These are phyloP conservation scores for Nemania sp. DNA, from an alignment of 2,329 filamentous ascomycete species.

Conservation along the genomic window DNA sequence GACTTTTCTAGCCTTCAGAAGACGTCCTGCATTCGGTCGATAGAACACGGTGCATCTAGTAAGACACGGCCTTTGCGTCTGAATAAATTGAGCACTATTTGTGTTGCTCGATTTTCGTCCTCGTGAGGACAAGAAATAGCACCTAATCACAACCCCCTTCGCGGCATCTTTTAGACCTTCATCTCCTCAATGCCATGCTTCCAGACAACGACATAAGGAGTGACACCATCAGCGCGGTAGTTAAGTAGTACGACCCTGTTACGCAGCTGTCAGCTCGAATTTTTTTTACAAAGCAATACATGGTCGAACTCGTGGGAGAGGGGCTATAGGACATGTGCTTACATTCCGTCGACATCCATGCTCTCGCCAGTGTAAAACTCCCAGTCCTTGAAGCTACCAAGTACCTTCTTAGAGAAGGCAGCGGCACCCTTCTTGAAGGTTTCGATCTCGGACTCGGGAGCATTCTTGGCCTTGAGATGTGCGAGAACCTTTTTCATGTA, in stretches of 20 bases:
- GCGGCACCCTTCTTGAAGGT: constrained; percentile 79
- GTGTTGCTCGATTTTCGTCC: constrained; percentile 30
- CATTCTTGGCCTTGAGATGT: constrained; percentile 65
- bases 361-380: constrained; percentile 92
- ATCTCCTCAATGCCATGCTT: constrained; percentile 88
- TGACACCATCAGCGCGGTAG: constrained; percentile 95
- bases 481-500: constrained; percentile 93
- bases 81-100: constrained; percentile 27
- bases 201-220: constrained; percentile 89
- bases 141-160: constrained; percentile 5
- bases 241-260: constrained; percentile 85
- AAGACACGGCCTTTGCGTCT: constrained; percentile 26
- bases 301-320: background rate
- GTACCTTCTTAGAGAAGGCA: constrained; percentile 76
- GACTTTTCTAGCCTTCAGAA: constrained; percentile 23
- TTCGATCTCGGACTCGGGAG: constrained; percentile 68
- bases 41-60: constrained; percentile 31
- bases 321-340: constrained; percentile 47
- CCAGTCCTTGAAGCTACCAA: constrained; percentile 90
- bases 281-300: background rate
- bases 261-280: constrained; percentile 22
- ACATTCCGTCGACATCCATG: constrained; percentile 95
- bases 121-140: constrained; percentile 2
- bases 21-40: constrained; percentile 24
- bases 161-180: constrained; percentile 75